phyloP scores from a whole-genome alignment of 2,329 filamentous ascomycete genomes.

The Furcasterigmium sp. region DNA sequence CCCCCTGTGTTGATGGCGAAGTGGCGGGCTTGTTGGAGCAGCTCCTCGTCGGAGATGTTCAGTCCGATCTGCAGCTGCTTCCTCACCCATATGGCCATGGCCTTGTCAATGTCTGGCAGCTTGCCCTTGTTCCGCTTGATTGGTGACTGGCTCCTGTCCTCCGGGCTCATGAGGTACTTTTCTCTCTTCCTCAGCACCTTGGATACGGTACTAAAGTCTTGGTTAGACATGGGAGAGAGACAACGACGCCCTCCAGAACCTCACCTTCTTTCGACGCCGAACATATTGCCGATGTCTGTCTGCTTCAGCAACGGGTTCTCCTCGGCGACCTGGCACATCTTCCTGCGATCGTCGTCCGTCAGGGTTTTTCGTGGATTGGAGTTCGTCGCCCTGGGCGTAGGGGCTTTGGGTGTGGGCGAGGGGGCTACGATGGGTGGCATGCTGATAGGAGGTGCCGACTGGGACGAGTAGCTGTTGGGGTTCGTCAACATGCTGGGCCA shows the following conservation, averaged over 20 bases:
- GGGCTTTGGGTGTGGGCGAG: constrained; percentile 42
- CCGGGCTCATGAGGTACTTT: constrained; percentile 73
- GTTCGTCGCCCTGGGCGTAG: constrained; percentile 41
- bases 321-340: constrained; percentile 92
- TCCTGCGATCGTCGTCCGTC: constrained; percentile 82
- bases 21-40: constrained; percentile 76
- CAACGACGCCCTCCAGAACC: constrained; percentile 12
- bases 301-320: constrained; percentile 89
- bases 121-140: constrained; percentile 81
- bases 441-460: constrained; percentile 52
- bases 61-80: constrained; percentile 75
- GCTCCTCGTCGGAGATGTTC: constrained; percentile 71
- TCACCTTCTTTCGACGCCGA: constrained; percentile 97
- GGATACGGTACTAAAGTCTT: constrained; percentile 76
- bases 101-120: constrained; percentile 84
- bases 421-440: constrained; percentile 52
- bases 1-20: constrained; percentile 69
- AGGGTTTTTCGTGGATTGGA: constrained; percentile 77
- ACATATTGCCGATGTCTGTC: constrained; percentile 91
- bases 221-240: constrained; percentile 17
- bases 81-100: constrained; percentile 79
- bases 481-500: constrained; percentile 84
- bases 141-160: constrained; percentile 73
- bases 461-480: constrained; percentile 58
- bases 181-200: constrained; percentile 94